Base-by-base conservation (phyloP, 306 rosid genomes). In the Quercus engelmannii region DNA sequence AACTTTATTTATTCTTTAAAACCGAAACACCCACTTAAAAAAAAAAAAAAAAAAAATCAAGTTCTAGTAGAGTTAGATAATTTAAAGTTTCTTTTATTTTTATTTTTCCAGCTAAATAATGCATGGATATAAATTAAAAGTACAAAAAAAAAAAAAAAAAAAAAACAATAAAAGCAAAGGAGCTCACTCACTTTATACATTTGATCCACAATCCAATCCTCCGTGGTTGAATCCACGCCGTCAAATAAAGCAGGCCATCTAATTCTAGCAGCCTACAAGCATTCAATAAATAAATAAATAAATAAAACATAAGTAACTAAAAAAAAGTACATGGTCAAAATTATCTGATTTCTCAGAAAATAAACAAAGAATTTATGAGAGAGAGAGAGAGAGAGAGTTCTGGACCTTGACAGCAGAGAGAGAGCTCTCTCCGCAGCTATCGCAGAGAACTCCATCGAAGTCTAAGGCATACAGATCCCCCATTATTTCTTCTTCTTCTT, bases 351-450 rank as follows among this genome's bases (percentile, higher is more conserved):
- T 76, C 52, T 15, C 20, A 75, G 52, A 14, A 78, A 78, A 20
- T 69, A 52, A 74, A 78, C 46, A 68, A 78, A 56, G 26, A 55
- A 62, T 4, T 55, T 20, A 6, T 69, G 69, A 19, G 2, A 46
- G 41, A 46, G 58, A 78, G 26, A 46, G 58, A 78, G 26, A 58
- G 23, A 17, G 35, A 54, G 35, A 20, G 31, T 8, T 41, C 11
- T 41, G 43, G 38, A 94, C 98, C 97, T 91, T 92, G 71, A 92
- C 79, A 69, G 97, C 97, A 74, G 97, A 94, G 78, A 83, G 86
- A 62, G 98, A 89, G 85, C 94, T 94, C 86, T 94, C 98, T 4
- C 98, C 97, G 74, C 98, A 94, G 88, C 97, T 94, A 82, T 92
- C 97, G 46, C 99, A 92, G 54, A 94, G 78, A 83, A 94, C 84